Evolutionary conservation across 306 rosid species (phyloP), one percentile per base, ranked within the genome.

Genomic region (Citrullus colocynthis): DNA sequence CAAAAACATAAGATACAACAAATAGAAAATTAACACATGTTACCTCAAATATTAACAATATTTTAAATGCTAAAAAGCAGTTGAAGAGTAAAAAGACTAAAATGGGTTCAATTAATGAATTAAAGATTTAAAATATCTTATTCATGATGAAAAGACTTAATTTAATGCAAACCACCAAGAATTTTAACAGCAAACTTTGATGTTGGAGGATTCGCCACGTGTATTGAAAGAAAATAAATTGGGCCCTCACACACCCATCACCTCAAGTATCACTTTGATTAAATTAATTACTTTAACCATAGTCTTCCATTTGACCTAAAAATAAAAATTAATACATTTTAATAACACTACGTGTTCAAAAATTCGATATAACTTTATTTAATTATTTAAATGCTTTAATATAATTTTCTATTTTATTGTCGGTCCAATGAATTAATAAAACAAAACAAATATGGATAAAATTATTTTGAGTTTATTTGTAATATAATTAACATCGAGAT

Each of bases 81-180:
- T 62, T 74, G 12, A 58, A 39, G 21, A 18, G 2, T 7, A 18
- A 32, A 45, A 48, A 21, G 36, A 59, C 16, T 0, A 59, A 59
- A 48, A 12, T 7, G 32, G 36, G 3, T 3, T 32, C 36, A 11
- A 20, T 7, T 3, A 39, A 57, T 51, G 16, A 34, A 18, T 60
- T n/a, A 69, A 28, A 20, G 78, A 78, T 60, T 81, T 32, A 8
- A 57, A 49, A 69, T 59, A 5, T 78, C 6, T 73, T 55, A 78
- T 78, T 74, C 16, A 58, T 55, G 72, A 74, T 78, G 63, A 30
- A 63, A 78, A 78, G 28, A 65, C 24, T 6, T 48, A 24, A 24
- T 24, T 24, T 6, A 64, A 64, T 34, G 71, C 20, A 15, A 64
- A 32, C 7, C 72, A 36, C 72, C 13, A 65, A 17, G 15, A 17